These are phyloP conservation scores for Nematodospora anomalae DNA, from an alignment of 1,139 yeast genomes.

Conservation along the genomic window DNA sequence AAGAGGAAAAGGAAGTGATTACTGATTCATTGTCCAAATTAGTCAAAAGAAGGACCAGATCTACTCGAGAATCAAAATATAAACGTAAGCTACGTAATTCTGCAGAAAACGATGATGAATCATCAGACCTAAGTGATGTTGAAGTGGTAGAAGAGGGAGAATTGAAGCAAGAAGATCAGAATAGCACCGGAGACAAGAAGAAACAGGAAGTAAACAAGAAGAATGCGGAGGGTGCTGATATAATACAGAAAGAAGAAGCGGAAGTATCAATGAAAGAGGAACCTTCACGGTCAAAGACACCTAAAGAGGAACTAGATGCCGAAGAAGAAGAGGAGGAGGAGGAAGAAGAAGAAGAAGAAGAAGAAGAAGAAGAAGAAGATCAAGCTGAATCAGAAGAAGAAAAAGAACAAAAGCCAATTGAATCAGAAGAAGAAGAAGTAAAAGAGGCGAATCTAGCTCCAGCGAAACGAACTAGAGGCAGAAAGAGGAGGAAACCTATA, in stretches of 20 bases:
- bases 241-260: conserved; percentile 11
- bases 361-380: conserved; percentile 5
- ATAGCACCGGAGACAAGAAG: conserved; percentile 1
- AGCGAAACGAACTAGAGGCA: conserved; percentile 17
- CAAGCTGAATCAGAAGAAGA: conserved; percentile 6
- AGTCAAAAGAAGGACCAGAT: conserved; percentile 6
- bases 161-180: conserved; percentile 2
- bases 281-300: too few relatives aligned
- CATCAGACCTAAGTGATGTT: conserved; percentile 5
- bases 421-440: conserved; percentile 21
- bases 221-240: neutral
- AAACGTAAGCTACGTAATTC: conserved; percentile 39
- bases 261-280: conserved; percentile 14
- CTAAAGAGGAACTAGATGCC: conserved; percentile 17
- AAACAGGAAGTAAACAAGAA: conserved; percentile 7
- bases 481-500: conserved; percentile 15
- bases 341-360: conserved; percentile 12
- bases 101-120: conserved; percentile 21
- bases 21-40: conserved; percentile 8
- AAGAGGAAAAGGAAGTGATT: conserved; percentile 4
- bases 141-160: conserved; percentile 11
- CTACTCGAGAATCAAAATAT: conserved; percentile 7
- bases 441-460: conserved; percentile 12
- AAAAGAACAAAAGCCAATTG: conserved; percentile 13
- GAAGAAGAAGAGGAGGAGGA: conserved; percentile 18